Base-by-base conservation (phyloP, 805 yeast genomes). In the Blastobotrys americana region DNA sequence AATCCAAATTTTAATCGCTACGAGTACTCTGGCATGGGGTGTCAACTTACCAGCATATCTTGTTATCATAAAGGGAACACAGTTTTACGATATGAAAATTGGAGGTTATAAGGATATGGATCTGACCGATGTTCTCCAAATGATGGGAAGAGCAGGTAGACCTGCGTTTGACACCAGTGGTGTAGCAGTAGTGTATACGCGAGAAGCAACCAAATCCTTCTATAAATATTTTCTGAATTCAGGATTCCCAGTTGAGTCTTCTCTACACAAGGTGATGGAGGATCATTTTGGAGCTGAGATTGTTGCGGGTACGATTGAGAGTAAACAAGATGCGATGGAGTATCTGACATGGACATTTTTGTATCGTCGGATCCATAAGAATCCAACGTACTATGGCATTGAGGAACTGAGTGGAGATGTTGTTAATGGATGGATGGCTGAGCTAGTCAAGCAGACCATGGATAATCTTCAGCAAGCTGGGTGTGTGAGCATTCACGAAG, bases 21-120 rank as follows among this genome's bases (percentile, higher is more conserved):
- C 93, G 0, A 80, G 87, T n/a, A 84, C 90, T 1, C 70, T 84
- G 51, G 90, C 93, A 0, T 84, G 90, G 90, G 90, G 90, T 63
- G 90, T 84, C 39, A 84, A 83, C 55, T 69, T 84, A 51, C 90
- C 90, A 1, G 90, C 93, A 0, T 83, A 82, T 63, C 66, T 83
- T 52, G 93, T 83, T 13, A 76, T 83, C 37, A 80, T 83, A 53
- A 83, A 83, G 61, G 90, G 90, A 22, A 83, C 93, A 0, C 78
- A 73, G 53, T 70, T 74, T 42, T 83, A 82, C 75, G 72, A 70
- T 17, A 72, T 72, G 18, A 72, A 66, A 43, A 66, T 72, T 48
- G 85, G 81, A 58, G 84, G 74, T 1, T 84, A 83, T 59, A 71
- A 76, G 52, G 90, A 83, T 56, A 84, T 83, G 90, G 90, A 83